Evolutionary conservation across 345 rosid species (phyloP), one percentile per base, ranked within the genome.

Genomic region (Camelina neglecta): DNA sequence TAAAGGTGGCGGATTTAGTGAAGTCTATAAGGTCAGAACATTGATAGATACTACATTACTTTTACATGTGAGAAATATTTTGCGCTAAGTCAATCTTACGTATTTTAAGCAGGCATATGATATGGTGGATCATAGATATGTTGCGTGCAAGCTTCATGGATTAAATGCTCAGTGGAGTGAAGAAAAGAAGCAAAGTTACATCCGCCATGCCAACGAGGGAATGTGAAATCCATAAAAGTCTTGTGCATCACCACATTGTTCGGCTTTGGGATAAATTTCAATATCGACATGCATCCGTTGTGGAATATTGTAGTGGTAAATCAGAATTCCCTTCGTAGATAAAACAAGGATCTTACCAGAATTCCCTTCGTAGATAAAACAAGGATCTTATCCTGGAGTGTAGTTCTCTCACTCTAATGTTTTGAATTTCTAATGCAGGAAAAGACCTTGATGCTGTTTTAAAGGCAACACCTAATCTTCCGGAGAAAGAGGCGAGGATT

Each of bases 121-220:
- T 81, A 87, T 93, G 92, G 87, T 88, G 72, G 97, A 91, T 72
- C 94, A 96, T 78, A 87, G 92, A 86, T 96, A 96, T 47, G 97
- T 93, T 73, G 99, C 96, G 26, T 96, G 99, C 82, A 96, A 92
- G 86, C 97, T 93, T 78, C 99, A 96, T 80, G 98, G 98, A 51
- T 79, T 93, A 81, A 93, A 96, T 86, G 96, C 93, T 74, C 99
- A 91, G 77, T 96, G 99, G 99, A 93, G 99, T 73, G 99, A 96
- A 86, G 99, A 89, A 48, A 96, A 96, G 90, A 96, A 96, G 81
- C 96, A 89, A 87, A 96, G 98, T 81, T 96, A 96, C 83, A 86
- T 89, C 69, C 86, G 98, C 24, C 99, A 96, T 81, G 98, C 99
- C 62, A 84, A 93, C 42, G 0, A 87, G 99, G 8, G 98, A 96